These are phyloP conservation scores for Fusarium ramigenum DNA, from an alignment of 2,329 filamentous ascomycete species.

Conservation along the genomic window DNA sequence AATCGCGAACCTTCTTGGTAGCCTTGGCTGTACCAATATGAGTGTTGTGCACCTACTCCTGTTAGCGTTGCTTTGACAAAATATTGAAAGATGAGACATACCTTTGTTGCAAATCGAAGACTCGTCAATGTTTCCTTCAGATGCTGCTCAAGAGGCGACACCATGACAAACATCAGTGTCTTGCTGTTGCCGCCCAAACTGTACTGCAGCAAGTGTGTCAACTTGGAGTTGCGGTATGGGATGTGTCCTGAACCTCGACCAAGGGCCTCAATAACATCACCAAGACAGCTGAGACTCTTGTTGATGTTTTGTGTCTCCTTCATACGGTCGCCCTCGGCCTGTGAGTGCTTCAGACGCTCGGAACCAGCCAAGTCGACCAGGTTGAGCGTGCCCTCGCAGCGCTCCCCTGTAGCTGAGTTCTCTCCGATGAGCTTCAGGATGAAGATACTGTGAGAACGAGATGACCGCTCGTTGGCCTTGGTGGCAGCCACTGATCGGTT, in stretches of 20 bases:
- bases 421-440: slow-evolving; percentile 81
- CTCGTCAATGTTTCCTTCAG: slow-evolving; percentile 93
- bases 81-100: slow-evolving; percentile 49
- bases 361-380: slow-evolving; percentile 95
- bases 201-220: slow-evolving; percentile 95
- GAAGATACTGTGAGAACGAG: slow-evolving; percentile 94
- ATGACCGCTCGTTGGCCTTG: slow-evolving; percentile 96
- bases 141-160: slow-evolving; percentile 89
- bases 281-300: slow-evolving; percentile 88
- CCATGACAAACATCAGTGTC: slow-evolving; percentile 99
- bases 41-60: slow-evolving; percentile 78
- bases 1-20: slow-evolving; percentile 67
- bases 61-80: slow-evolving; percentile 1
- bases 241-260: slow-evolving; percentile 85
- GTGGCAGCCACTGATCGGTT: slow-evolving; percentile 95
- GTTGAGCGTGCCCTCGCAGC: slow-evolving; percentile 92
- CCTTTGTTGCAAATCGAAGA: slow-evolving; percentile 95
- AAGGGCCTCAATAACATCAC: slow-evolving; percentile 94
- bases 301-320: slow-evolving; percentile 98
- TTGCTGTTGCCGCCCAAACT: slow-evolving; percentile 95
- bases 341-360: slow-evolving; percentile 87
- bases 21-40: slow-evolving; percentile 90
- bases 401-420: slow-evolving; percentile 81
- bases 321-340: slow-evolving; percentile 85
- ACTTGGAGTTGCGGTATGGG: slow-evolving; percentile 95